Evolutionary conservation across 2,329 filamentous ascomycete genomes (phyloP), one percentile per base, ranked within the genome.

Genomic region (Alternaria infectoria): DNA sequence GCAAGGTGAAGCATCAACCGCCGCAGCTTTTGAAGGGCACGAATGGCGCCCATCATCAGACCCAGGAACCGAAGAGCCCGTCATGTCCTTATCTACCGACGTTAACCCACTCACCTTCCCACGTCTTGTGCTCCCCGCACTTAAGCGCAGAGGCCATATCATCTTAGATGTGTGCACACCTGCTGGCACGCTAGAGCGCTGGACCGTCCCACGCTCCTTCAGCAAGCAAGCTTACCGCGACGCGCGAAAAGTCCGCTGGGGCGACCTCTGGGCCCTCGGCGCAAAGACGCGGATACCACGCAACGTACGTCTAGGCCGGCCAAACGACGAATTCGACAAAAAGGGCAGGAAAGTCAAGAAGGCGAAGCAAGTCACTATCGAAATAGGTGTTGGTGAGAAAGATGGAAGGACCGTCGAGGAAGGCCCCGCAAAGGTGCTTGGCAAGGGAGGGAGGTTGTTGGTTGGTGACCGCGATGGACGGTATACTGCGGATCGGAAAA

Each of bases 191-290:
- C 89, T 97, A 32, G 95, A 99, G 83, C 92, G 96, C 59, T 99
- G 96, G 96, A 96, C 91, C 0, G 90, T 99, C 0, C 92, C 95
- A 2, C 89, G 89, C 70, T 93, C 90, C 63, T 96, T 90, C 80
- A 90, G 90, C 78, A 90, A 87, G 71, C 89, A 91, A 72, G 93
- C 93, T 1, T 98, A 95, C 82, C 93, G 92, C 72, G 96, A 98
- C 77, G 96, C 96, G 36, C 89, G 96, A 65, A 99, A 99, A 82
- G 87, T 91, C 0, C 83, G 83, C 57, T 98, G 95, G 96, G 96
- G 96, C 43, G 96, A 98, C 77, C 84, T 98, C 10, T 99, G 96
- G 96, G 93, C 95, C 1, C 84, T 98, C 0, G 96, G 96, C 0
- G 95, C 94, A 21, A 98, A 98, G 85, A 96, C 93, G 0, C 86